Conservation (phyloP, 1,284 basidiomycete species). For the Marasmius sp. region DNA sequence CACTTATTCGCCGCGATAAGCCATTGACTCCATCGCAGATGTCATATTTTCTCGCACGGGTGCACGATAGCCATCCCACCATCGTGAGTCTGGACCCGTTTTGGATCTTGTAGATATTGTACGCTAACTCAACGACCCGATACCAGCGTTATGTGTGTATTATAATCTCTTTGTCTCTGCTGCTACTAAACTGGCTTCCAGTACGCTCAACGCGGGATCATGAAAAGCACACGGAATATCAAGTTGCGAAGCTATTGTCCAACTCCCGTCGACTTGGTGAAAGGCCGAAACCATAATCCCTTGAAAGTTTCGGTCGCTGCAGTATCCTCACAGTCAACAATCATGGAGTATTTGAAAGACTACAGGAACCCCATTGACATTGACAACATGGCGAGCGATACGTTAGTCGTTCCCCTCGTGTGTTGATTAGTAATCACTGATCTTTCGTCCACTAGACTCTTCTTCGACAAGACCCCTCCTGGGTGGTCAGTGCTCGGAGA, state of each 20-base stretch:
- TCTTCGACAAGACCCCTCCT: constrained; percentile 52
- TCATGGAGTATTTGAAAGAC: constrained; percentile 50
- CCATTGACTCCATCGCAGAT: constrained; percentile 57
- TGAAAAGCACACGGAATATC: constrained; percentile 67
- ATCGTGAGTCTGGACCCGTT: constrained; percentile 44
- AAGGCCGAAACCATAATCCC: constrained; percentile 57
- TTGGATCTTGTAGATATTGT: constrained; percentile 1
- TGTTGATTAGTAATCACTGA: neutral
- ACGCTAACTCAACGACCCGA: constrained; percentile 5
- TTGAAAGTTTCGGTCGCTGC: constrained; percentile 53
- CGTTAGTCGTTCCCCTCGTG: constrained; percentile 37
- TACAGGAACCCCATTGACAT: constrained; percentile 47
- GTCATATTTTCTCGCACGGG: constrained; percentile 55
- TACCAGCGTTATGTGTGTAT: constrained; percentile 59
- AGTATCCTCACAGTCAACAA: constrained; percentile 56
- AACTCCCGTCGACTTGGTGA: constrained; percentile 55
- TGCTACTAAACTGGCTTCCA: constrained; percentile 21
- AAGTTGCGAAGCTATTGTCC: constrained; percentile 78
- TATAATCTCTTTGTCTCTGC: constrained; percentile 3
- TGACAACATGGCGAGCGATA: constrained; percentile 30
- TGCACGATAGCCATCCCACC: constrained; percentile 59
- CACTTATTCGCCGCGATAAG: constrained; percentile 73
- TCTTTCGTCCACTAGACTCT: constrained; percentile 34
- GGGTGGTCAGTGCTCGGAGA: constrained; percentile 65
- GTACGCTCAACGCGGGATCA: constrained; percentile 70